A percentile compares a stretch with the other conserved stretches of the same genome.
These are phyloP conservation scores for Boletus rubroflammeus DNA, from an alignment of 768 basidiomycete species.

Conservation along the genomic window DNA sequence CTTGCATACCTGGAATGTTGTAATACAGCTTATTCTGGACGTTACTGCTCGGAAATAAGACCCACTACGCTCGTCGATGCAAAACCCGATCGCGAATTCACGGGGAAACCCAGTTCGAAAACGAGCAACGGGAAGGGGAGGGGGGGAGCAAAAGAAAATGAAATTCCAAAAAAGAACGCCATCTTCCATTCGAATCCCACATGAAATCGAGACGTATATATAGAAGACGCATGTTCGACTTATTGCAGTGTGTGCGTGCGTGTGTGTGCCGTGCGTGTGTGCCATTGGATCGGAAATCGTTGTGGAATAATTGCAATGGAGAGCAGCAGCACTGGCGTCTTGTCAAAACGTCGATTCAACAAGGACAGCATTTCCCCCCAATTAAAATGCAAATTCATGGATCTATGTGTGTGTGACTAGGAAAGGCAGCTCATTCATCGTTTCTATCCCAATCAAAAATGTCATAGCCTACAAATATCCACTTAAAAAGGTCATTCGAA, in stretches of 20 bases:
- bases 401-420: background rate
- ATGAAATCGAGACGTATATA: background rate
- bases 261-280: background rate
- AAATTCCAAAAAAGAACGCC: constrained; percentile 6
- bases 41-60: constrained; percentile 15
- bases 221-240: background rate
- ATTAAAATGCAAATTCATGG: constrained; percentile 16
- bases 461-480: constrained; percentile 3
- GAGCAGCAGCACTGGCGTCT: no score
- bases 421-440: constrained; percentile 6
- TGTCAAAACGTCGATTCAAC: background rate
- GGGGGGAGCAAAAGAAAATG: background rate
- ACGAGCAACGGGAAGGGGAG: background rate
- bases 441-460: background rate
- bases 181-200: constrained; percentile 18
- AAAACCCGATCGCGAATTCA: background rate
- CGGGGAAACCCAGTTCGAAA: background rate
- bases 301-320: background rate
- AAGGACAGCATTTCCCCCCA: background rate
- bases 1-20: constrained; percentile 38
- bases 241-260: background rate
- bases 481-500: background rate
- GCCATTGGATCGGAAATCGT: constrained; percentile 7
- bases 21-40: constrained; percentile 35
- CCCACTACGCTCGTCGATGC: background rate